Evolutionary conservation across 2,329 filamentous ascomycete species (phyloP).

Genomic region (Clonostachys rosea): DNA sequence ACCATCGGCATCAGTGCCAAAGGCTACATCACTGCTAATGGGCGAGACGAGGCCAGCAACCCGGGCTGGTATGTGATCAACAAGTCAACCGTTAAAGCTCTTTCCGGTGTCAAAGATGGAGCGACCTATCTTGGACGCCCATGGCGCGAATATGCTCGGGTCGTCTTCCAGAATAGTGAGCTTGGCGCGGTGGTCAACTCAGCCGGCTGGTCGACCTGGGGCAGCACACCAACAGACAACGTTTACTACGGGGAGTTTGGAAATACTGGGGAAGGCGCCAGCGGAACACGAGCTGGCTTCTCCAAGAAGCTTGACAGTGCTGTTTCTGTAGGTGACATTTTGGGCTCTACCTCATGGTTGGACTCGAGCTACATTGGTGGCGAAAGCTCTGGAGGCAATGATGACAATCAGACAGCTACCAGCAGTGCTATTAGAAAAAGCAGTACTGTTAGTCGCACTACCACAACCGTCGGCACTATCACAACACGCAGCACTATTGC

Average conservation of each 20-base stretch:
- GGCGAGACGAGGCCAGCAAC: slow-evolving; percentile 25
- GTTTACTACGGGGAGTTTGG: slow-evolving; percentile 54
- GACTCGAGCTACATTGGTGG: slow-evolving; percentile 3
- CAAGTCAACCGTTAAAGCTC: slow-evolving; percentile 32
- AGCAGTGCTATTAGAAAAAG: too few species aligned
- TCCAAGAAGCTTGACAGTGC: slow-evolving; percentile 23
- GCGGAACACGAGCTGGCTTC: slow-evolving; percentile 43
- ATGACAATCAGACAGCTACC: too few species aligned
- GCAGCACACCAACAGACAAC: slow-evolving; percentile 38
- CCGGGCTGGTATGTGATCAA: slow-evolving; percentile 41
- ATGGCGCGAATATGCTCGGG: slow-evolving; percentile 39
- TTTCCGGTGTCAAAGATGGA: slow-evolving; percentile 27
- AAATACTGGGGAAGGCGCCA: slow-evolving; percentile 53
- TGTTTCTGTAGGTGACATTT: slow-evolving; percentile 22
- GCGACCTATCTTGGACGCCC: slow-evolving; percentile 43
- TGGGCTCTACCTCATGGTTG: slow-evolving; percentile 6
- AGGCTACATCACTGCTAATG: slow-evolving; percentile 25
- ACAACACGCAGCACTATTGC: too few species aligned
- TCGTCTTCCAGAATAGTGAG: slow-evolving; percentile 41
- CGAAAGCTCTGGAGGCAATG: background rate
- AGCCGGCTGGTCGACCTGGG: slow-evolving; percentile 56
- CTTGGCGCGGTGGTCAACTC: slow-evolving; percentile 53
- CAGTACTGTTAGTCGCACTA: too few species aligned
- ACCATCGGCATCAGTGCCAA: background rate
- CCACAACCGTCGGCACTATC: too few species aligned